Percentiles rank a stretch among this genome's conserved stretches.
These are phyloP conservation scores for Talaromyces sp. DNA, from an alignment of 2,329 filamentous ascomycete genomes.

Conservation along the genomic window DNA sequence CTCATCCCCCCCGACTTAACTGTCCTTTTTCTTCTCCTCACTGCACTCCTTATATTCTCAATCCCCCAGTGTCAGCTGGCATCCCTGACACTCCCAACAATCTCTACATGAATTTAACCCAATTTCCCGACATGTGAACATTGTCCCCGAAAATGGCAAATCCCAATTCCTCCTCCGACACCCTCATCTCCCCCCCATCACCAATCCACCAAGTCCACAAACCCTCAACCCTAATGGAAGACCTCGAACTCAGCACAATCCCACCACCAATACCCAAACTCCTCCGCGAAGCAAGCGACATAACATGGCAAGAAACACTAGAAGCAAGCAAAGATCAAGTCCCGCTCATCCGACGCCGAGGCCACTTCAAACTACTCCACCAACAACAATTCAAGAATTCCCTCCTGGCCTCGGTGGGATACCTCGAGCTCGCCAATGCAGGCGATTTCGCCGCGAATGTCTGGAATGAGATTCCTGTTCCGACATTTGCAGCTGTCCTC, in stretches of 20 bases:
- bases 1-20: background rate
- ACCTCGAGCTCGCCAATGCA: conserved; percentile 59
- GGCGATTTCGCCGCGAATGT: conserved; percentile 62
- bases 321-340: conserved; percentile 17
- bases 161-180: conserved; percentile 19
- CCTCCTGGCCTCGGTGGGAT: conserved; percentile 49
- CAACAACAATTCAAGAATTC: conserved; percentile 38
- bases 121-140: conserved; percentile 11
- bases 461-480: conserved; percentile 58
- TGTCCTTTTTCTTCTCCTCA: background rate
- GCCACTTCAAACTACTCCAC: conserved; percentile 20
- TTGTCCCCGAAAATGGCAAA: conserved; percentile 12
- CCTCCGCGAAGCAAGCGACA: conserved; percentile 23
- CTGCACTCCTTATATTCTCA: background rate
- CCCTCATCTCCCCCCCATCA: conserved; percentile 13
- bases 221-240: conserved; percentile 7
- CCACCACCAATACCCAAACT: conserved; percentile 16
- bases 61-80: background rate
- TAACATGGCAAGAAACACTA: conserved; percentile 21
- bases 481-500: conserved; percentile 51
- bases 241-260: conserved; percentile 8
- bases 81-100: conserved; percentile 2
- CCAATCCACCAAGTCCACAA: background rate
- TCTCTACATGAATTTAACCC: too few relatives aligned
- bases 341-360: conserved; percentile 15